phyloP scores from a whole-genome alignment of 108 stramenopile species.

The Schizochytrium sp. region DNA sequence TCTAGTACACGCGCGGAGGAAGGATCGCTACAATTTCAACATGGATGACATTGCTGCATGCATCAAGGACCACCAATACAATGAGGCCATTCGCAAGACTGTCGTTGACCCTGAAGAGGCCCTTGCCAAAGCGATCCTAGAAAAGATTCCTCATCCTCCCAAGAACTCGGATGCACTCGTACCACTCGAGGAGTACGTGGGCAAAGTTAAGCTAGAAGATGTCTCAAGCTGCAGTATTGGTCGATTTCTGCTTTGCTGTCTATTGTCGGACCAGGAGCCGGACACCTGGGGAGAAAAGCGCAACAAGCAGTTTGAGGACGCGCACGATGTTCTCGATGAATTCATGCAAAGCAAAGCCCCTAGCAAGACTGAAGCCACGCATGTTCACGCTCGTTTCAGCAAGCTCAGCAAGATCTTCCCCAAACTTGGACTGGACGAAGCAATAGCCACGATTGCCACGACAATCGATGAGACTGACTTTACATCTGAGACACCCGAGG shows the following conservation, averaged over 20 bases:
- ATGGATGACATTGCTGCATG: slow-evolving; percentile 15
- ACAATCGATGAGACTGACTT: neutral
- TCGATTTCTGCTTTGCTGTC: neutral
- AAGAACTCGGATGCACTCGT: neutral
- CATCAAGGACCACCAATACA: slow-evolving; percentile 18
- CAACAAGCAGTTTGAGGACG: neutral
- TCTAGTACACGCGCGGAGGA: too few species aligned
- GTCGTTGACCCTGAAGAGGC: slow-evolving; percentile 13
- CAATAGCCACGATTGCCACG: too few species aligned
- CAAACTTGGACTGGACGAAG: neutral
- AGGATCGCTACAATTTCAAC: neutral
- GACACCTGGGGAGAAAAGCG: neutral
- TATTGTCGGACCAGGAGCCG: neutral
- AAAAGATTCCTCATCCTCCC: neutral
- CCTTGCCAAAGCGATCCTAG: neutral
- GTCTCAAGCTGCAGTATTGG: neutral
- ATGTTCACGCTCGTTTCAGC: neutral
- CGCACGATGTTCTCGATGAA: neutral
- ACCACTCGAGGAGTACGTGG: neutral
- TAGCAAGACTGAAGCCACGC: neutral
- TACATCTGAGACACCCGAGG: neutral
- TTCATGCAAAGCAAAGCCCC: neutral
- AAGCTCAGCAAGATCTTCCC: neutral
- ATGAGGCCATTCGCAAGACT: slow-evolving; percentile 17
- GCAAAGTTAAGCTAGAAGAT: neutral